phyloP scores from a whole-genome alignment of 2,329 filamentous ascomycete genomes.

The Ceratocystis smalleyi region DNA sequence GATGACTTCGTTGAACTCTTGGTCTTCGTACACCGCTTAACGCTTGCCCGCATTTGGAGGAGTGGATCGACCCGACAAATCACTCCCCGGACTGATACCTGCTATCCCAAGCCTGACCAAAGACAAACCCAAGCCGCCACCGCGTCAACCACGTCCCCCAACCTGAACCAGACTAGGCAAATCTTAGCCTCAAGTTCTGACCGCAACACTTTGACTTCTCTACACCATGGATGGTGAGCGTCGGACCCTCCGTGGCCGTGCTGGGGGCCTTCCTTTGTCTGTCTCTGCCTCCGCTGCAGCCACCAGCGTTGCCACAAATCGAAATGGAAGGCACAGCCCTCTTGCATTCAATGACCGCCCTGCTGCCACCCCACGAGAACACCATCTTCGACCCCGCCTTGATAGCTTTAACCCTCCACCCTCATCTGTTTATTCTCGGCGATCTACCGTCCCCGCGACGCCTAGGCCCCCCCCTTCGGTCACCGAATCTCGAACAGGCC shows the following conservation, averaged over 20 bases:
- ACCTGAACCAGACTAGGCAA: neutral
- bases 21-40: neutral
- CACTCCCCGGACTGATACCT: neutral
- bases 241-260: constrained; percentile 12
- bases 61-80: neutral
- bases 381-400: constrained; percentile 4
- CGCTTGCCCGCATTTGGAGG: neutral
- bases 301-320: neutral
- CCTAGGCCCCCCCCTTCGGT: neutral
- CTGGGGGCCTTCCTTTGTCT: constrained; percentile 5
- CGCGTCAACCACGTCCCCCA: neutral
- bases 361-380: neutral
- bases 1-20: too few species aligned
- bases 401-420: neutral
- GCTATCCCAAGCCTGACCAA: neutral
- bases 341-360: neutral
- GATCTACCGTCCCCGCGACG: neutral
- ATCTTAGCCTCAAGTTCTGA: neutral
- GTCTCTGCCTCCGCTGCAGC: neutral
- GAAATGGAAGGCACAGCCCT: constrained; percentile 7
- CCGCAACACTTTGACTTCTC: neutral
- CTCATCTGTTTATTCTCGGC: neutral
- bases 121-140: neutral
- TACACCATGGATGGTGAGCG: constrained; percentile 14
- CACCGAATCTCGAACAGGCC: neutral